phyloP scores from a whole-genome alignment of 208 protist species.

The Endotrypanum monterogeii region DNA sequence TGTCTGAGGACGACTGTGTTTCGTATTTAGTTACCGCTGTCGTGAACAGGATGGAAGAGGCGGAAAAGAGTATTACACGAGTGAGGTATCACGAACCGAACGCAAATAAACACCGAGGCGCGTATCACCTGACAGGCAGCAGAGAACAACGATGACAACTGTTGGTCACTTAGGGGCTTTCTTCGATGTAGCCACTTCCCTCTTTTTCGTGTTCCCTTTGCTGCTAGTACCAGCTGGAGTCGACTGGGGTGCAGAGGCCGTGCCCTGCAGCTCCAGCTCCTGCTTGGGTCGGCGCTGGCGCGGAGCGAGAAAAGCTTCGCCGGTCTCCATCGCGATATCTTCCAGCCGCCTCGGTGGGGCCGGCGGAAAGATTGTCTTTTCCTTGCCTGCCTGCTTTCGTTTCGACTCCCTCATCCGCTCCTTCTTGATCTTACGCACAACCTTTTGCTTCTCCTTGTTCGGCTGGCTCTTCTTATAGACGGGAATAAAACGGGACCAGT shows the following conservation, averaged over 20 bases:
- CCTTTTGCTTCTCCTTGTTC: conserved; percentile 92
- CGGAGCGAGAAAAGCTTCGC: conserved; percentile 82
- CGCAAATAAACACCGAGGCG: neutral
- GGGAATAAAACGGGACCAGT: conserved; percentile 99
- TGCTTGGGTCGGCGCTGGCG: conserved; percentile 54
- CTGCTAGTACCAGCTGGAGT: conserved; percentile 7
- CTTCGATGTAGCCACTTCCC: neutral
- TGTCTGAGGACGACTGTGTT: neutral
- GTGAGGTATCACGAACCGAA: neutral
- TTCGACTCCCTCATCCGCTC: conserved; percentile 64
- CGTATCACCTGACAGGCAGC: neutral
- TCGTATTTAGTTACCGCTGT: conserved; percentile 6
- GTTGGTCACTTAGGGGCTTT: conserved; percentile 15
- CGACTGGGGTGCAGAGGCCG: neutral
- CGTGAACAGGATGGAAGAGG: neutral
- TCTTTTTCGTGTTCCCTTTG: conserved; percentile 6
- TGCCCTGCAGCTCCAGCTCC: conserved; percentile 60
- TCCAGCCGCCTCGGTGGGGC: conserved; percentile 87
- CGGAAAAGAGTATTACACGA: neutral
- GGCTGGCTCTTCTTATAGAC: conserved; percentile 94
- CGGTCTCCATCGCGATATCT: conserved; percentile 92
- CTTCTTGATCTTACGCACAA: conserved; percentile 87
- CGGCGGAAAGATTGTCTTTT: conserved; percentile 87
- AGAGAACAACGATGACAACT: neutral
- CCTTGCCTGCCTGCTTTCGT: conserved; percentile 70